phyloP scores from a whole-genome alignment of 306 rosid genomes.

The Astragalus membranaceus region DNA sequence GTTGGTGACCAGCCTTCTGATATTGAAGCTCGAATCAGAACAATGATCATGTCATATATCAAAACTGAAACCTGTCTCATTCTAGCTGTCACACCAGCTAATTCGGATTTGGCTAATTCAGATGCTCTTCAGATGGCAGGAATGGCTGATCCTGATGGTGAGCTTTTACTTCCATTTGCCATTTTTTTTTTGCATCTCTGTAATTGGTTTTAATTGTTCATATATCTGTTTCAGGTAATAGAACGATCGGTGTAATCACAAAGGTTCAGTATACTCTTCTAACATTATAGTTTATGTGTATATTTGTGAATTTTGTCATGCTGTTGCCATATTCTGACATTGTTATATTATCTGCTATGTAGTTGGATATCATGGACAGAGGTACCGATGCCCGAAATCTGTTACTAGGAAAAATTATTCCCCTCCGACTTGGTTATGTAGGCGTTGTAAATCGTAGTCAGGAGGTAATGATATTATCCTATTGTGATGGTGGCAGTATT shows the following conservation, averaged over 20 bases:
- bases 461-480: conserved; percentile 55
- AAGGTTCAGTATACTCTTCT: conserved; percentile 50
- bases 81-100: conserved; percentile 96
- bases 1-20: conserved; percentile 99
- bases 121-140: conserved; percentile 99
- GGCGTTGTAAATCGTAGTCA: conserved; percentile 99
- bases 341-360: conserved; percentile 10
- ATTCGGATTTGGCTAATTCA: conserved; percentile 96
- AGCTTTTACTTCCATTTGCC: conserved; percentile 21
- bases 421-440: conserved; percentile 91
- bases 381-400: conserved; percentile 99
- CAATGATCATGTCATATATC: conserved; percentile 96
- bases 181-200: conserved; percentile 2
- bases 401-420: conserved; percentile 93
- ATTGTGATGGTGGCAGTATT: background rate
- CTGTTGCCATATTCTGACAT: conserved; percentile 29
- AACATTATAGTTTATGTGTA: background rate
- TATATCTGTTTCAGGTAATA: conserved; percentile 56
- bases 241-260: conserved; percentile 94
- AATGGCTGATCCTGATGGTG: conserved; percentile 99
- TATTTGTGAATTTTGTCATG: conserved; percentile 1
- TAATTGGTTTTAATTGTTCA: background rate
- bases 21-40: conserved; percentile 89
- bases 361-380: conserved; percentile 99
- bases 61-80: conserved; percentile 83